A percentile compares a stretch with the other conserved stretches of the same genome.
These are phyloP conservation scores for Fusarium hostae DNA, from an alignment of 2,329 filamentous ascomycete species.

Conservation along the genomic window DNA sequence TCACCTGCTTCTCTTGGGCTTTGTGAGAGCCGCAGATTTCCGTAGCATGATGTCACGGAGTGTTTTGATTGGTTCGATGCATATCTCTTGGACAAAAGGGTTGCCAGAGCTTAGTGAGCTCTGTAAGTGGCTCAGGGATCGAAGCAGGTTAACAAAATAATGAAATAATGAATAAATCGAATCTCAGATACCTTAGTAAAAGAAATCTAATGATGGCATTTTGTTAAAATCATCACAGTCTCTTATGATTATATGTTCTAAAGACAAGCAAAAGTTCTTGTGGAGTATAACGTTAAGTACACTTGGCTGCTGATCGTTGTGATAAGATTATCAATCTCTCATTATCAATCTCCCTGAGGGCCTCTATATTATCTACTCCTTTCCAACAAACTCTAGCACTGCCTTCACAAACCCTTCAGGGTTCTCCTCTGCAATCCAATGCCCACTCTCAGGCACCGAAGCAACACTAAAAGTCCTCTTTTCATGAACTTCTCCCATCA, in stretches of 20 bases:
- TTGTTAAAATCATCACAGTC: no score
- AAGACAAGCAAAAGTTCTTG: neutral
- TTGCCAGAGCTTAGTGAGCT: conserved; percentile 5
- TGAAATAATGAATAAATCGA: neutral
- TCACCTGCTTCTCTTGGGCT: neutral
- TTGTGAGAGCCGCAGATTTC: conserved; percentile 40
- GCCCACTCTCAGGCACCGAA: conserved; percentile 13
- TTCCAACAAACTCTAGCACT: conserved; percentile 16
- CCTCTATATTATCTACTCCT: neutral
- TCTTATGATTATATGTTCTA: no score
- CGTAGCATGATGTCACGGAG: conserved; percentile 39
- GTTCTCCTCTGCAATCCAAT: conserved; percentile 26
- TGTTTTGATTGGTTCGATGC: conserved; percentile 29
- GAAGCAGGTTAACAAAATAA: no score
- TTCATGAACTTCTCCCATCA: conserved; percentile 19
- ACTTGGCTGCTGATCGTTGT: conserved; percentile 10
- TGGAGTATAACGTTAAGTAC: neutral
- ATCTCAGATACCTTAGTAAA: fast-evolving
- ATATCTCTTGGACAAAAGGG: conserved; percentile 19
- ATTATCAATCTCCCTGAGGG: neutral
- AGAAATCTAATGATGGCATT: no score
- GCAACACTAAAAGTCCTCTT: conserved; percentile 6
- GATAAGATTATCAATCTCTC: conserved; percentile 35
- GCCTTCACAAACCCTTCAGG: conserved; percentile 7
- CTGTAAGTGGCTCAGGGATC: conserved; percentile 1